Base-by-base conservation (phyloP, 768 basidiomycete genomes). In the Rhodotorula graminis region DNA sequence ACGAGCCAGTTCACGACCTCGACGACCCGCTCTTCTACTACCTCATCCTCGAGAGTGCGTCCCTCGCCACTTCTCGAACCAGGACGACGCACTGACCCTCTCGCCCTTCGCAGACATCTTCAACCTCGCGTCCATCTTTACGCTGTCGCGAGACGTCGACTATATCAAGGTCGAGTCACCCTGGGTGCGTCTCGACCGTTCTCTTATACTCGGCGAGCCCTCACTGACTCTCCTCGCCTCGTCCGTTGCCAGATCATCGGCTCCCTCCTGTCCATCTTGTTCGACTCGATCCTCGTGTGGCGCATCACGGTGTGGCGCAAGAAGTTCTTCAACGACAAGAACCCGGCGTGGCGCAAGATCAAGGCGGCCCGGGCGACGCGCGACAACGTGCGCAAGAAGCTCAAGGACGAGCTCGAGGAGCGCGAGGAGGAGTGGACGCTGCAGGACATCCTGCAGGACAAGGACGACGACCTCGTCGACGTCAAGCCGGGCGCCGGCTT, bases 71-170 rank as follows among this genome's bases (percentile, higher is more conserved):
- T 15, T 33, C 23, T 10, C 29, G 19, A 31, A 1, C 18, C 21
- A 9, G n/a, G 10, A 29, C 23, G 14, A 12, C 55, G 29, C 15
- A 8, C 55, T 56, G n/a, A 56, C 55, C 29, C 7, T 6, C 55
- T 52, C 50, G 23, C 31, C 27, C 29, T 31, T 3, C 55, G 2
- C 27, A 31, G 16, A 59, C 33, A 3, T 59, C 57, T 69, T 69
- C 67, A 69, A 69, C 55, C 31, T 69, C 6, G 16, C 16, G 5
- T 47, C 67, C 12, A 69, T 69, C 21, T 21, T 69, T 18, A 29
- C 52, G 15, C 67, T 69, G 29, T 55, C 67, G 29, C 16, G 33
- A 2, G 44, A 63, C 16, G 18, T 23, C 2, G 33, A 44, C 44
- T 61, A 68, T 33, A 8, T 61, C 27, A 7, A 42, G 8, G 60